Evolutionary conservation across 2,329 filamentous ascomycete species (phyloP).

Genomic region (Coniochaeta sp.): DNA sequence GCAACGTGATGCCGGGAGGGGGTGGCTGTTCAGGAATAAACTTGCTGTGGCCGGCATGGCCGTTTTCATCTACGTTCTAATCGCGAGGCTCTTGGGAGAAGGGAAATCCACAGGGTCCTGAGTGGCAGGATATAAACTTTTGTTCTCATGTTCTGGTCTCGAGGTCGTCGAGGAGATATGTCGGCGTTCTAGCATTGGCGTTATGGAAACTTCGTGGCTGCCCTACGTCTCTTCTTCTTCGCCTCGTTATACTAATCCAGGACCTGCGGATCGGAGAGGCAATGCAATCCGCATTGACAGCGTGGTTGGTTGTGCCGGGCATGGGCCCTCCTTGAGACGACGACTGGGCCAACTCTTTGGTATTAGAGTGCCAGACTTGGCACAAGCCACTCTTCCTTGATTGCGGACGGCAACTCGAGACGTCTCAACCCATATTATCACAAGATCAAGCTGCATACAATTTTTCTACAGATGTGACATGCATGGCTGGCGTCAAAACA

Average conservation of each 20-base stretch:
- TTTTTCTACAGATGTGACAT: too few relatives aligned
- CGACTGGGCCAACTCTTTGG: too few relatives aligned
- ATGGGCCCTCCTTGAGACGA: too few relatives aligned
- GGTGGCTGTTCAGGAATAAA: conserved; percentile 78
- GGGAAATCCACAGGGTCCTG: conserved; percentile 15
- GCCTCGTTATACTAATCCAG: not conserved
- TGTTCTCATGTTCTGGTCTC: not conserved
- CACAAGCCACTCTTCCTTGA: too few relatives aligned
- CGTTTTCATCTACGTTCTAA: conserved; percentile 76
- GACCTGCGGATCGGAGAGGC: too few relatives aligned
- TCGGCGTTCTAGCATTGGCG: not conserved
- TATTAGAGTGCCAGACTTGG: too few relatives aligned
- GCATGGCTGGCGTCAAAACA: too few relatives aligned
- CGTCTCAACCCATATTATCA: too few relatives aligned
- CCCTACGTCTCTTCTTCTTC: not conserved
- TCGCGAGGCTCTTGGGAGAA: conserved; percentile 64
- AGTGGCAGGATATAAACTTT: not conserved
- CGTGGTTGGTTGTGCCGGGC: too few relatives aligned
- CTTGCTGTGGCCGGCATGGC: conserved; percentile 61
- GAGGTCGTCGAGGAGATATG: not conserved
- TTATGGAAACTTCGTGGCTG: not conserved
- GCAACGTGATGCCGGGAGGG: conserved; percentile 71
- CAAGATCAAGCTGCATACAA: too few relatives aligned
- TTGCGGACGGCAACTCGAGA: too few relatives aligned
- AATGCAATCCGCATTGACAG: too few relatives aligned